Evolutionary conservation across 129 eudicot species (phyloP).

Genomic region (Helianthus annuus): HanXRQr2.0-SUNRISE NC_035448.2:132429129-132429628

Average conservation of each 20-base stretch:
- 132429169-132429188: no score
- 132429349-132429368: conserved; percentile 55
- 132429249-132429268: conserved; percentile 56
- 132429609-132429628: conserved; percentile 51
- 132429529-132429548: conserved; percentile 51
- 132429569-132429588: not conserved
- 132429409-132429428: conserved; percentile 42
- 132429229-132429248: conserved; percentile 42
- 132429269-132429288: conserved; percentile 58
- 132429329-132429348: conserved; percentile 72
- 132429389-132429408: conserved; percentile 50
- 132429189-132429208: no score
- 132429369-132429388: conserved; percentile 62
- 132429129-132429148: no score
- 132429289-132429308: conserved; percentile 51
- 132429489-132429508: conserved; percentile 17
- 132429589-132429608: conserved; percentile 41
- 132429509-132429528: conserved; percentile 31
- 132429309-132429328: conserved; percentile 63
- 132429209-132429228: conserved; percentile 63
- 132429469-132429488: conserved; percentile 55
- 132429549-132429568: conserved; percentile 31
- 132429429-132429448: conserved; percentile 60
- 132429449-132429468: conserved; percentile 51
- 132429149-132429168: no score